Base-by-base conservation (phyloP, 768 basidiomycete genomes). In the Podaxis mareebaensis region DNA sequence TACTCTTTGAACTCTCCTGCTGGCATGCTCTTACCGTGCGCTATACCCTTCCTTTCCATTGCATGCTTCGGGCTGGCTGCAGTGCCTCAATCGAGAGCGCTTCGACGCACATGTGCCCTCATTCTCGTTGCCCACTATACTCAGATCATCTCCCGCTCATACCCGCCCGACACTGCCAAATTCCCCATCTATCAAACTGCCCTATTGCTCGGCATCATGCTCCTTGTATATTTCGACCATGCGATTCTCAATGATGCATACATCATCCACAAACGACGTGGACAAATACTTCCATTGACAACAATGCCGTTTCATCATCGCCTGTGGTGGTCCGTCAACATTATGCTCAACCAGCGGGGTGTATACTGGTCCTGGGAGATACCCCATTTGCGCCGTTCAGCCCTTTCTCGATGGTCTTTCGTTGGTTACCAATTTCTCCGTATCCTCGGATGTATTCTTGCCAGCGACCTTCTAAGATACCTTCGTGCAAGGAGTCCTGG, bases 181-280 rank as follows among this genome's bases (percentile, higher is more conserved):
- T 51, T 51, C 13, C 13, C 13, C 26, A 51, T 51, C 24, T 57
- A 57, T 42, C 56, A 57, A 46, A 57, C 39, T 26, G 39, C 40
- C 12, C 26, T 57, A 15, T 57, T 15, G 24, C 11, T 46, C 10
- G 28, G 24, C 39, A 42, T 57, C 56, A 44, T 30, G 40, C 30
- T 63, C 6, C 61, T 65, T 22, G 64, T 46, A 1, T 56, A 61
- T 20, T 60, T 49, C 13, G 54, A 65, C 40, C 59, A 54, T 17
- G 33, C 62, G 44, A 20, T 67, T 33, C 53, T 67, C 12, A 33
- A 49, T 22, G 58, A 65, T 11, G 51, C 64, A 22, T 60, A 61
- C 33, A 20, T 55, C 13, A 40, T 15, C 15, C 52, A 63, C 17
- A 48, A 39, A 48, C 66, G 52, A 2, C 48, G 53, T 4, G 53